These are phyloP conservation scores for Plasmodium sp. DNA, from an alignment of 169 alveolate genomes.

Conservation along the genomic window DNA sequence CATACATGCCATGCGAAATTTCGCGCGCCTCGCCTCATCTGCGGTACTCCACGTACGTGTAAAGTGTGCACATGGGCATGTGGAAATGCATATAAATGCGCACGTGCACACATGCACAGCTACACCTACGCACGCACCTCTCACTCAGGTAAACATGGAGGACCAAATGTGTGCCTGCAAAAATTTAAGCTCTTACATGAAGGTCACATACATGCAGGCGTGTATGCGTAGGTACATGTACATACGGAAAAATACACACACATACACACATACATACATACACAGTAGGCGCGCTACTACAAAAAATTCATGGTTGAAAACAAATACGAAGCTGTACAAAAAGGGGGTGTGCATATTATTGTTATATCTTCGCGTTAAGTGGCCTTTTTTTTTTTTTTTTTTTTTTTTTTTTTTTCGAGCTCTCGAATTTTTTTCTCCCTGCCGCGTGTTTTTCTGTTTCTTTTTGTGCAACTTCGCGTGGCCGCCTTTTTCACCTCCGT, in stretches of 20 bases:
- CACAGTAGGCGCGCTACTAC: neutral
- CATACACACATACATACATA: neutral
- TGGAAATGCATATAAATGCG: neutral
- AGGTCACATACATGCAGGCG: slow-evolving; percentile 4
- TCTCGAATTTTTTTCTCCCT: neutral
- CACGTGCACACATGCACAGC: neutral
- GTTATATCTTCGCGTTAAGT: neutral
- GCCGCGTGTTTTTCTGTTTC: neutral
- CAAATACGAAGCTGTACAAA: slow-evolving; percentile 20
- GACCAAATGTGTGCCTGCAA: slow-evolving; percentile 5
- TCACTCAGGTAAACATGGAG: neutral
- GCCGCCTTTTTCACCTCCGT: neutral
- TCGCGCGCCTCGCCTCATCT: neutral
- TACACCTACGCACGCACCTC: neutral
- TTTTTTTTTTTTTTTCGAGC: neutral
- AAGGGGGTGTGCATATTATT: neutral
- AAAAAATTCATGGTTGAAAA: slow-evolving; percentile 31
- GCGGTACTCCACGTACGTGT: neutral
- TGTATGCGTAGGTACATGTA: slow-evolving; percentile 2
- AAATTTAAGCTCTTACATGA: neutral
- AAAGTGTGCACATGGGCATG: neutral
- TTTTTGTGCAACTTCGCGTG: neutral
- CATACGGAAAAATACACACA: neutral
- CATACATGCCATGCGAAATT: neutral
- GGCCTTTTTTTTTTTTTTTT: slow-evolving; percentile 1